These are phyloP conservation scores for Neurospora tetrasperma DNA, from an alignment of 495 filamentous ascomycete genomes.

Conservation along the genomic window DNA sequence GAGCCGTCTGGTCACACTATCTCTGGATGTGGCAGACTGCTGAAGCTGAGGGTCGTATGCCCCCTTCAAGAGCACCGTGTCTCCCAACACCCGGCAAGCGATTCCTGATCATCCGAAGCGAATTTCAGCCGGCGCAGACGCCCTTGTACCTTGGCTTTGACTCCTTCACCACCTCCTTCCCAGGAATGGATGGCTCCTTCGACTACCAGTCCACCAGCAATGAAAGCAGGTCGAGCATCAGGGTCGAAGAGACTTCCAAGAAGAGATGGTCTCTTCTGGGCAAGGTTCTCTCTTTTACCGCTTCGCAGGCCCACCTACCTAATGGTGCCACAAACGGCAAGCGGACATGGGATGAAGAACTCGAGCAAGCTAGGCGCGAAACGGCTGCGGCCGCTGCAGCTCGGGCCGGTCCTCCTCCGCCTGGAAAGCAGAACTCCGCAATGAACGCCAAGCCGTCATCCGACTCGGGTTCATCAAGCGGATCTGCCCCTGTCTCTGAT, in stretches of 20 bases:
- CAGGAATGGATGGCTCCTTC: neutral
- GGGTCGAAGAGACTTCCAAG: slow-evolving; percentile 29
- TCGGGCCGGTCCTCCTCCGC: slow-evolving; percentile 18
- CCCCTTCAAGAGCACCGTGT: slow-evolving; percentile 70
- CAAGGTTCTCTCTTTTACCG: slow-evolving; percentile 50
- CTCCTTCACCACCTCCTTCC: slow-evolving; percentile 19
- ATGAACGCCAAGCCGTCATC: slow-evolving; percentile 20
- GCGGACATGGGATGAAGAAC: slow-evolving; percentile 29
- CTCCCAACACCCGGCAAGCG: slow-evolving; percentile 84
- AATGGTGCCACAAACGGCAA: slow-evolving; percentile 1
- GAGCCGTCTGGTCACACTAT: slow-evolving; percentile 70
- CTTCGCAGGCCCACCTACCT: slow-evolving; percentile 13
- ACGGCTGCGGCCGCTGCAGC: slow-evolving; percentile 23
- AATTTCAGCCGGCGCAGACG: slow-evolving; percentile 50
- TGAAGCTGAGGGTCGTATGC: slow-evolving; percentile 40
- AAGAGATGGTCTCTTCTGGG: slow-evolving; percentile 61
- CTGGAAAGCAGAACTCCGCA: slow-evolving; percentile 19
- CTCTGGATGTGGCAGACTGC: slow-evolving; percentile 59
- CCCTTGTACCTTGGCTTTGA: slow-evolving; percentile 33
- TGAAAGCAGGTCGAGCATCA: slow-evolving; percentile 2
- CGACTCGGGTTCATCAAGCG: slow-evolving; percentile 30
- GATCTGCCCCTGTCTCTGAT: slow-evolving; percentile 35
- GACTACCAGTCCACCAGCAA: slow-evolving; percentile 6
- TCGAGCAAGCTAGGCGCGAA: slow-evolving; percentile 34
- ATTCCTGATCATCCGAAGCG: slow-evolving; percentile 85